phyloP scores from a whole-genome alignment of 257 asterid genomes.

The Rehmannia glutinosa region DNA sequence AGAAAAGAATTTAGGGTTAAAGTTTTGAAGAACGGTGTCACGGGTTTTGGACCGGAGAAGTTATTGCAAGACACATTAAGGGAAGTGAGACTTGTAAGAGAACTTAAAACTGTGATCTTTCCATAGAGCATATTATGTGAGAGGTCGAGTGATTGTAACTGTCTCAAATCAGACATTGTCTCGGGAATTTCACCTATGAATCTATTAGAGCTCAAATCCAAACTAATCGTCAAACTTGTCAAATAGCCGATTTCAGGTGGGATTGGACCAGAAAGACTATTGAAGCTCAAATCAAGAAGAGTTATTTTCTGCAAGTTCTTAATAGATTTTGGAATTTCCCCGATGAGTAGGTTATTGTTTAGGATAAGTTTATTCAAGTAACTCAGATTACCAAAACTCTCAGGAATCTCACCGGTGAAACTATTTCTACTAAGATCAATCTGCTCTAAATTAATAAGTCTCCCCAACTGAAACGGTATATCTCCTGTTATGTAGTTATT shows the following conservation, averaged over 20 bases:
- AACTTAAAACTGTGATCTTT: conserved; percentile 48
- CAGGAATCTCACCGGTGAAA: conserved; percentile 65
- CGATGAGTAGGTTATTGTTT: conserved; percentile 59
- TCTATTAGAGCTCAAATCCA: conserved; percentile 68
- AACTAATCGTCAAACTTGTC: conserved; percentile 67
- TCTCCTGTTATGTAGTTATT: conserved; percentile 62
- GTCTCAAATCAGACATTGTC: conserved; percentile 60
- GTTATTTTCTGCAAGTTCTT: conserved; percentile 69
- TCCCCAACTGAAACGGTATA: conserved; percentile 61
- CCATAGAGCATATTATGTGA: conserved; percentile 59
- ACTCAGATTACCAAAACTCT: conserved; percentile 78
- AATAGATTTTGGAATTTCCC: conserved; percentile 57
- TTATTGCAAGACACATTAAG: conserved; percentile 72
- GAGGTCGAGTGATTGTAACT: conserved; percentile 81
- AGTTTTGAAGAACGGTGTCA: conserved; percentile 71
- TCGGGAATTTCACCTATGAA: conserved; percentile 79
- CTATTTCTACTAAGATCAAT: conserved; percentile 92
- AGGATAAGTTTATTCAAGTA: conserved; percentile 76
- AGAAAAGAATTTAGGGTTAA: conserved; percentile 55
- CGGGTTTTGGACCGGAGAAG: conserved; percentile 87
- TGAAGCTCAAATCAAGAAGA: conserved; percentile 80
- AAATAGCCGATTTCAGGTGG: conserved; percentile 65
- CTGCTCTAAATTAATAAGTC: conserved; percentile 75
- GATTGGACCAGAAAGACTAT: conserved; percentile 61
- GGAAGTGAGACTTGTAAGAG: conserved; percentile 72